Base-by-base conservation (phyloP, 148 eudicot genomes). In the Cornus suecica region DNA sequence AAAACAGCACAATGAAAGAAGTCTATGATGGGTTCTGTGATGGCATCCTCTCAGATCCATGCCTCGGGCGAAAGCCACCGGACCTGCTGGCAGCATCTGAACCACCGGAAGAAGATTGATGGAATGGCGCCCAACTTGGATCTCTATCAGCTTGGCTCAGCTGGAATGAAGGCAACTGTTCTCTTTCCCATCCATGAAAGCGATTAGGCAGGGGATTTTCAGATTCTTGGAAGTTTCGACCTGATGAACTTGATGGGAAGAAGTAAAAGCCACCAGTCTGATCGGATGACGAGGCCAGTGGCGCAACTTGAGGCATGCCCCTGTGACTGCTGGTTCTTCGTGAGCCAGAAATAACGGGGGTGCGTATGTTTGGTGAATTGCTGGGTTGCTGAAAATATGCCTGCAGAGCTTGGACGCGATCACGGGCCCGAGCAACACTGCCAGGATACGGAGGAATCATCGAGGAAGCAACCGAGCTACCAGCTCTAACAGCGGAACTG, bases 361-460 rank as follows among this genome's bases (percentile, higher is more conserved):
- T 64, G 10, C 86, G 93, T 31, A 82, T 64, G 31, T 87, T 81
- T 30, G 86, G 86, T 54, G 90, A 83, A 32, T 68, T 83, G 82
- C 83, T 87, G 2, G 90, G 88, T 74, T 83, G 97, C 70, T 92
- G 97, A 79, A 84, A 92, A 72, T 94, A 90, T 77, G 95, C 97
- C 76, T 94, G 98, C 72, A 90, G 90, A 71, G 95, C 92, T 69
- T 90, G 91, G 25, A 86, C 85, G 61, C 92, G 92, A 60, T 88
- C 92, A 62, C 94, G 98, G 79, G 93, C 86, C 68, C 98, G 90
- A 77, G 94, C 92, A 74, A 85, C 94, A 73, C 94, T 86, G 63
- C 92, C 94, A 51, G 96, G 96, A 83, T 92, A 86, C 52, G 95
- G 90, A 73, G 97, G 94, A 69, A 87, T 65, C 93, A 87, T 84